Percentiles rank a stretch among this genome's conserved stretches.
Evolutionary conservation across 192 early-diverging fungal genomes (phyloP).

Genomic region (Blastocladiella britannica): DNA sequence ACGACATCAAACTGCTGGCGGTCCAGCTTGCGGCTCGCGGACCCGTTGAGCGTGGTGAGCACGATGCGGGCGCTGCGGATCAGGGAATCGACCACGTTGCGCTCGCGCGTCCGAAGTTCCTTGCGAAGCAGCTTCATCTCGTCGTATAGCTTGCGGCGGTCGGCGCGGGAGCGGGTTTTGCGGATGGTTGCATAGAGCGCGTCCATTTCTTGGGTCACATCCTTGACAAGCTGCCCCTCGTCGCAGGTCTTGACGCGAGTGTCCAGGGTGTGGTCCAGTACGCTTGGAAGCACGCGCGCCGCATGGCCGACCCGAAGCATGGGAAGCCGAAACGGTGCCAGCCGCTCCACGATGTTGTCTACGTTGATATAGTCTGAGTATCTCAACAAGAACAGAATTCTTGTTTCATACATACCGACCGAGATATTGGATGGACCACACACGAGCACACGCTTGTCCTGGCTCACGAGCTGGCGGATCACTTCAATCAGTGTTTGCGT

Average conservation of each 20-base stretch:
- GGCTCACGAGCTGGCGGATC: constrained; percentile 44
- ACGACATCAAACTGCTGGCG: constrained; percentile 56
- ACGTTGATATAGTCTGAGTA: constrained; percentile 3
- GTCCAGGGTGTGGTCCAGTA: constrained; percentile 49
- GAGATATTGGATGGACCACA: constrained; percentile 80
- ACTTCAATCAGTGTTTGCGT: constrained; percentile 74
- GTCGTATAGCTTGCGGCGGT: constrained; percentile 38
- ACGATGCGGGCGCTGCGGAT: constrained; percentile 43
- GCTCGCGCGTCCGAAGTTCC: constrained; percentile 46
- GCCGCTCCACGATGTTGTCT: constrained; percentile 69
- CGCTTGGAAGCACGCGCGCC: constrained; percentile 47
- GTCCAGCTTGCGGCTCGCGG: constrained; percentile 22
- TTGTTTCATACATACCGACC: constrained; percentile 28
- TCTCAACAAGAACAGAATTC: neutral
- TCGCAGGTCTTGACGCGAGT: constrained; percentile 39
- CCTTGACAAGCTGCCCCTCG: constrained; percentile 46
- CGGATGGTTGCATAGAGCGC: constrained; percentile 27
- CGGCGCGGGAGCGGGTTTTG: constrained; percentile 39
- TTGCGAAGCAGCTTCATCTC: constrained; percentile 45
- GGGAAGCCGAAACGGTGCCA: constrained; percentile 31
- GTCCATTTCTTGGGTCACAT: constrained; percentile 61
- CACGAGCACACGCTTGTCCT: constrained; percentile 46
- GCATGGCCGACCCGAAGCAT: constrained; percentile 71
- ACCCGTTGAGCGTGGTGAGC: constrained; percentile 57
- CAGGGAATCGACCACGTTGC: constrained; percentile 32